phyloP scores from a whole-genome alignment of 148 eudicot genomes.

The Camellia lanceoleosa region DNA sequence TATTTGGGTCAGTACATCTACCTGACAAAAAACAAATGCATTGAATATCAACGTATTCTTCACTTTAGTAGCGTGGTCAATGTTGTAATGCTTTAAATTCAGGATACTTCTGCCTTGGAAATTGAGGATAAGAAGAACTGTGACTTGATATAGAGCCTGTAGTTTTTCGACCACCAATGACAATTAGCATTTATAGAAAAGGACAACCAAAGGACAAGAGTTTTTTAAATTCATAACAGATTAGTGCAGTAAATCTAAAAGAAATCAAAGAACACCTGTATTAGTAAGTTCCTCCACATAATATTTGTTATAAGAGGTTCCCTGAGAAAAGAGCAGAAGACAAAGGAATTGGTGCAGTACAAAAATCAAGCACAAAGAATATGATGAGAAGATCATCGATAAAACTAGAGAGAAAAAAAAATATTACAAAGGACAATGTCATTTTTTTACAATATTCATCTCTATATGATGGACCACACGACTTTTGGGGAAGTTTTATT shows the following conservation, averaged over 20 bases:
- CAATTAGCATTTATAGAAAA: background rate
- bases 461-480: no score
- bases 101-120: slow-evolving; percentile 60
- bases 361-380: background rate
- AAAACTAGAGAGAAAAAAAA: background rate
- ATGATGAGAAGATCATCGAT: background rate
- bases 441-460: background rate
- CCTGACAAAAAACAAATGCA: slow-evolving; percentile 92
- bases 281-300: slow-evolving; percentile 91
- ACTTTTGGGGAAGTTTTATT: no score
- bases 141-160: slow-evolving; percentile 85
- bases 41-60: slow-evolving; percentile 89
- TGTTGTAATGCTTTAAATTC: slow-evolving; percentile 32
- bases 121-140: slow-evolving; percentile 75
- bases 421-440: background rate
- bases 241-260: background rate
- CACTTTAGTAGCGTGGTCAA: slow-evolving; percentile 46
- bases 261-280: slow-evolving; percentile 50
- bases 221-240: background rate
- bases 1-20: slow-evolving; percentile 23
- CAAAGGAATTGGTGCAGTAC: background rate
- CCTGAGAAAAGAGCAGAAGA: slow-evolving; percentile 35
- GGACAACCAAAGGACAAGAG: background rate
- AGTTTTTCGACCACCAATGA: background rate
- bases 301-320: slow-evolving; percentile 93